Evolutionary conservation across 73 alveolate species (phyloP).

Genomic region (Halteria grandinella): DNA sequence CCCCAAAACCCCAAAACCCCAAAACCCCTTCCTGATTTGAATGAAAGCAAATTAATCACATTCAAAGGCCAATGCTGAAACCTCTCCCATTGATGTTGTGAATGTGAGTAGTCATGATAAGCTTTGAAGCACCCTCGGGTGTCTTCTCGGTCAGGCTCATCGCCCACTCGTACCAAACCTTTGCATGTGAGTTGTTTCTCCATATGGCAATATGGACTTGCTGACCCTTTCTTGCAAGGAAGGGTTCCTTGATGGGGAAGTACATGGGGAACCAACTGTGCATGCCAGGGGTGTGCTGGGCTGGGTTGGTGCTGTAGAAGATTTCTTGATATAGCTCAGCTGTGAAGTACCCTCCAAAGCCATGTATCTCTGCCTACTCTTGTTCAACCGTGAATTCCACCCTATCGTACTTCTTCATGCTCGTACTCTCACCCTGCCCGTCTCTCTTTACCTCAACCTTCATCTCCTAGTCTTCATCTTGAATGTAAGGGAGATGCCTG

Average conservation of each 20-base stretch:
- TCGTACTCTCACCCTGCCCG: slow-evolving; percentile 5
- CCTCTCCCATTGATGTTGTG: slow-evolving; percentile 83
- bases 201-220: slow-evolving; percentile 59
- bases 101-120: slow-evolving; percentile 50
- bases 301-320: slow-evolving; percentile 74
- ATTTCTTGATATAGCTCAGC: slow-evolving; percentile 73
- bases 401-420: slow-evolving; percentile 15
- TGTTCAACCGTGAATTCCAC: slow-evolving; percentile 47
- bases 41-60: background rate
- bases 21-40: too few relatives aligned
- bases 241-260: slow-evolving; percentile 85
- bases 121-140: slow-evolving; percentile 3
- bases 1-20: too few relatives aligned
- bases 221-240: slow-evolving; percentile 60
- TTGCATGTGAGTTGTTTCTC: slow-evolving; percentile 72
- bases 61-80: slow-evolving; percentile 69
- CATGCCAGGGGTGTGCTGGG: slow-evolving; percentile 77
- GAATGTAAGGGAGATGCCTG: slow-evolving; percentile 70
- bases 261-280: slow-evolving; percentile 93
- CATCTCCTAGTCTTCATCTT: slow-evolving; percentile 18
- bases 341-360: slow-evolving; percentile 87
- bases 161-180: slow-evolving; percentile 93
- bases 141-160: slow-evolving; percentile 49
- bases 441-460: background rate
- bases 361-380: slow-evolving; percentile 69